Conservation (phyloP, 2,329 filamentous ascomycete genomes). For the Fusarium odoratissimum region DNA sequence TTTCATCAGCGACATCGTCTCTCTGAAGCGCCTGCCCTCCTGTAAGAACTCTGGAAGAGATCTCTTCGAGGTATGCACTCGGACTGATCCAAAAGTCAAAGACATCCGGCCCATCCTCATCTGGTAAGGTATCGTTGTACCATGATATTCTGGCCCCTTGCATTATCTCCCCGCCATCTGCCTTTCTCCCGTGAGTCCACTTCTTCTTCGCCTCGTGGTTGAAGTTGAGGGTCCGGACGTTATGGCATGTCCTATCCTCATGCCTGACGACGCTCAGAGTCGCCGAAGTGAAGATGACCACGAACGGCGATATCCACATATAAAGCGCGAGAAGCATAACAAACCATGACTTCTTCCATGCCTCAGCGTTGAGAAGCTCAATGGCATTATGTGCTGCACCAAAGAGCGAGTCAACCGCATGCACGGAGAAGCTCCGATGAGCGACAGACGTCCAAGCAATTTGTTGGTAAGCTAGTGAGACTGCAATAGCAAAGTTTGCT, state of each 20-base stretch:
- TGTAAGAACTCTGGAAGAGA: conserved; percentile 19
- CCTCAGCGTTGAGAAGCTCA: conserved; percentile 23
- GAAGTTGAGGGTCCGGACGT: conserved; percentile 33
- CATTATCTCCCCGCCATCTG: neutral
- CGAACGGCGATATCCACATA: conserved; percentile 19
- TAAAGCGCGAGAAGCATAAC: conserved; percentile 31
- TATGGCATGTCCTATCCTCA: neutral
- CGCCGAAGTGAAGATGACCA: conserved; percentile 34
- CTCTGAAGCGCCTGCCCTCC: conserved; percentile 14
- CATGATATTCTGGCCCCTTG: conserved; percentile 15
- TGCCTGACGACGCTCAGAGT: conserved; percentile 18
- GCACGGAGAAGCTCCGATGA: neutral
- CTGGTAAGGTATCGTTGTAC: conserved; percentile 8
- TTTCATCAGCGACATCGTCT: conserved; percentile 12
- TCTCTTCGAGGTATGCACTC: conserved; percentile 3
- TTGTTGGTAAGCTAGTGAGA: conserved; percentile 5
- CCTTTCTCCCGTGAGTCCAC: neutral
- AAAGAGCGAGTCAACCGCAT: conserved; percentile 28
- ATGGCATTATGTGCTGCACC: conserved; percentile 15
- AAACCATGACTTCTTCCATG: conserved; percentile 25
- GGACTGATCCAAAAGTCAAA: conserved; percentile 31
- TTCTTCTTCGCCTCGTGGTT: conserved; percentile 4
- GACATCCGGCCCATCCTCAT: neutral
- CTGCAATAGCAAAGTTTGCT: neutral
- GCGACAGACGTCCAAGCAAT: neutral